Conservation (phyloP, 163 green algal species). For the Chloromonas sp. region DNA sequence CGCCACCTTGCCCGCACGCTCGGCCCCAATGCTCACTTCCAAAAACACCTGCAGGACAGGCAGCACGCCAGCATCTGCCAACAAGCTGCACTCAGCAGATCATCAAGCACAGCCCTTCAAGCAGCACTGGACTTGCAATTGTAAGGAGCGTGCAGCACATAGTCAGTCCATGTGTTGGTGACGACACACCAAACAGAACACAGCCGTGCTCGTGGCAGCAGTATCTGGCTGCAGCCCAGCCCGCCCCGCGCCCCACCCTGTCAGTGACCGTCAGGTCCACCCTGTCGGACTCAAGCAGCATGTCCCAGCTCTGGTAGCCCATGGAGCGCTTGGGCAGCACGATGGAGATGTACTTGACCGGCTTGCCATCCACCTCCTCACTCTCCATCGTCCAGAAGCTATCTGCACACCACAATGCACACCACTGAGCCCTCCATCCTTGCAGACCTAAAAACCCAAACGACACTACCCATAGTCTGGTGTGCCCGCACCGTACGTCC, state of each 20-base stretch:
- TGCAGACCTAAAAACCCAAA: no score
- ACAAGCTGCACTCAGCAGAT: no score
- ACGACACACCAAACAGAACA: no score
- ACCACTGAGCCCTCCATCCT: no score
- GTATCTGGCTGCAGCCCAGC: no score
- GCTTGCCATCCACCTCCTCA: not conserved
- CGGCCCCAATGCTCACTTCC: conserved; percentile 47
- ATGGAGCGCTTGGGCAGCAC: conserved; percentile 42
- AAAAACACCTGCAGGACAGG: conserved; percentile 34
- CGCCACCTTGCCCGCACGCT: conserved; percentile 46
- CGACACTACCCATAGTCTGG: no score
- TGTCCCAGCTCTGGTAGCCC: conserved; percentile 43
- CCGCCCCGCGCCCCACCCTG: conserved; percentile 20
- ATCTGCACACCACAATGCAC: not conserved
- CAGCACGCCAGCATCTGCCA: not conserved
- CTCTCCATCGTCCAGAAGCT: not conserved
- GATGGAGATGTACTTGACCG: conserved; percentile 24
- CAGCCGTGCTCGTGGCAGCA: no score
- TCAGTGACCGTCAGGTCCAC: conserved; percentile 38
- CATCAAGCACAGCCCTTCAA: no score
- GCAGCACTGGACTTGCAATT: no score
- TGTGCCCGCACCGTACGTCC: no score
- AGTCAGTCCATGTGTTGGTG: no score
- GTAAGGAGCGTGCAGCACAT: no score
- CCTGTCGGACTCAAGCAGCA: conserved; percentile 41